phyloP scores from a whole-genome alignment of 139 green algal species.

The Ettlia oleoabundans region DNA sequence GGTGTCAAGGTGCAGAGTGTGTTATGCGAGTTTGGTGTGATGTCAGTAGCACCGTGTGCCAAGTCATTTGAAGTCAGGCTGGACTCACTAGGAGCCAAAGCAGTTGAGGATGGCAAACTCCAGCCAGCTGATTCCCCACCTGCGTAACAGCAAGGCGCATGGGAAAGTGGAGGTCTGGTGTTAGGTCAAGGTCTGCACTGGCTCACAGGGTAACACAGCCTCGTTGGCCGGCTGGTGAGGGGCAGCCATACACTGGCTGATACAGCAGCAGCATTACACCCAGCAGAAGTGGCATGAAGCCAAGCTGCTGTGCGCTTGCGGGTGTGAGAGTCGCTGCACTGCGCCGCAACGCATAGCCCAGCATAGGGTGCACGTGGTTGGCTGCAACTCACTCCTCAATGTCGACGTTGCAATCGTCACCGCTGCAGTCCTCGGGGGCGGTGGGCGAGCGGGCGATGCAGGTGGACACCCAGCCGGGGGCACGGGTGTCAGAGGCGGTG shows the following conservation, averaged over 20 bases:
- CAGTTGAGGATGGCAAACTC: slow-evolving; percentile 6
- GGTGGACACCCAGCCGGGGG: not conserved
- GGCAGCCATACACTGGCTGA: too few relatives aligned
- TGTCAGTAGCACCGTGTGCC: too few relatives aligned
- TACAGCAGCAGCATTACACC: too few relatives aligned
- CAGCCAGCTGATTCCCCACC: not conserved
- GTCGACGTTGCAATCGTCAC: not conserved
- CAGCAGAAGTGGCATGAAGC: not conserved
- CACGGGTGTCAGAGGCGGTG: not conserved
- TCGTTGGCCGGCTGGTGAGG: too few relatives aligned
- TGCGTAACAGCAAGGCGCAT: not conserved
- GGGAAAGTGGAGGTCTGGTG: not conserved
- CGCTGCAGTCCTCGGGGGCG: slow-evolving; percentile 3
- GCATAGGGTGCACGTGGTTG: not conserved
- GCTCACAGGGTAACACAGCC: not conserved
- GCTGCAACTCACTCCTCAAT: not conserved
- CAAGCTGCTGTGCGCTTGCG: not conserved
- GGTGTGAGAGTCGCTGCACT: not conserved
- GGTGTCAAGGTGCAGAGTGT: too few relatives aligned
- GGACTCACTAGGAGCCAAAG: not conserved
- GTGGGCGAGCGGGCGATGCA: slow-evolving; percentile 8
- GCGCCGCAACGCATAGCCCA: not conserved
- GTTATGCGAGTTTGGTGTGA: too few relatives aligned
- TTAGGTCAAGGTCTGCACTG: not conserved
- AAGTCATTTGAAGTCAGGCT: too few relatives aligned